A percentile compares a stretch with the other conserved stretches of the same genome.
Conservation (phyloP, 805 yeast genomes). For the Saccharomycopsis fibuligera region DNA sequence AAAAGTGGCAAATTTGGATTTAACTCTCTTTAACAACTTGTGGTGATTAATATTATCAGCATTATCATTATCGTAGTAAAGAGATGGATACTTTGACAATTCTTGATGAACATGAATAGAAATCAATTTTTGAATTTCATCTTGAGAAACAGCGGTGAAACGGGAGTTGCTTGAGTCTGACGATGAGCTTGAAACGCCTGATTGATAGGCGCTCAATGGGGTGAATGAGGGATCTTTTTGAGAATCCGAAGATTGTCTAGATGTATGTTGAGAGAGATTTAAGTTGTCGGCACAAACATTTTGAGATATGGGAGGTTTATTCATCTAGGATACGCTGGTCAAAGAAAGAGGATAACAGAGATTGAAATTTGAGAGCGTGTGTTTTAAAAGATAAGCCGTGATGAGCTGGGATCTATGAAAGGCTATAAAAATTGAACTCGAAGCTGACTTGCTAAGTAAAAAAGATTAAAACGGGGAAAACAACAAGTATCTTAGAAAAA, state of each 20-base stretch:
- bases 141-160: constrained; percentile 12
- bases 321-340: constrained; percentile 1
- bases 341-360: too few relatives aligned
- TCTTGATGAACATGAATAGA: constrained; percentile 18
- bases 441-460: too few relatives aligned
- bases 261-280: neutral
- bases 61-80: constrained; percentile 9
- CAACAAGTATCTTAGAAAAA: too few relatives aligned
- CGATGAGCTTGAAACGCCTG: neutral
- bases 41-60: constrained; percentile 3
- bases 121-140: constrained; percentile 13
- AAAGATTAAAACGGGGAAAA: too few relatives aligned
- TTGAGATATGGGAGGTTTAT: neutral
- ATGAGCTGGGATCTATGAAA: too few relatives aligned
- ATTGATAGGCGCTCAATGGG: neutral
- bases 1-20: neutral
- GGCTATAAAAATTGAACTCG: too few relatives aligned
- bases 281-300: constrained; percentile 8
- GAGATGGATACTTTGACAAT: constrained; percentile 14
- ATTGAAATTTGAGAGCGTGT: too few relatives aligned
- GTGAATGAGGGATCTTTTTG: neutral
- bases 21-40: constrained; percentile 5
- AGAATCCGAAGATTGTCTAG: neutral
- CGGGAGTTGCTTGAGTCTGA: neutral
- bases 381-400: too few relatives aligned